A percentile compares a stretch with the other conserved stretches of the same genome.
These are phyloP conservation scores for Pichia sp. DNA, from an alignment of 1,139 yeast species.

Conservation along the genomic window DNA sequence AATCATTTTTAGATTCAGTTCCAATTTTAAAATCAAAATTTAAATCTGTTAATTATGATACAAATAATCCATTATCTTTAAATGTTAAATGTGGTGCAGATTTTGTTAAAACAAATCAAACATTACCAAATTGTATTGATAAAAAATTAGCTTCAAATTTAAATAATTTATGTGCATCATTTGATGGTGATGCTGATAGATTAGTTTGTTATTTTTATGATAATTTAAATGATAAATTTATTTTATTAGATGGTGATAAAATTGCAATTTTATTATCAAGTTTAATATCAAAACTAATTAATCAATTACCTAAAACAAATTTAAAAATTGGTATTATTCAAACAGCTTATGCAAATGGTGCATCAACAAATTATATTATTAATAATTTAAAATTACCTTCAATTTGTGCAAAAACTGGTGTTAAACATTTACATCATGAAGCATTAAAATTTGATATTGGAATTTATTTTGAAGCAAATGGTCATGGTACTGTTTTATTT, in stretches of 20 bases:
- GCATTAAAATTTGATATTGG: constrained; percentile 85
- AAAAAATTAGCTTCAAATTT: constrained; percentile 25
- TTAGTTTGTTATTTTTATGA: constrained; percentile 67
- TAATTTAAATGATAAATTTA: constrained; percentile 45
- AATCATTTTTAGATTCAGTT: constrained; percentile 34
- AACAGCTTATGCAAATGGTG: constrained; percentile 96
- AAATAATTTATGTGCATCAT: constrained; percentile 60
- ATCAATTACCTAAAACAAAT: constrained; percentile 18
- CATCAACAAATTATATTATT: constrained; percentile 68
- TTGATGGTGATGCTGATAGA: constrained; percentile 97
- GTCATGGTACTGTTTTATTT: constrained; percentile 96
- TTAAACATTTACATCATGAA: constrained; percentile 85
- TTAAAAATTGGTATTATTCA: constrained; percentile 80
- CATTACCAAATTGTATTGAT: constrained; percentile 56
- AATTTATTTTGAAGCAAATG: constrained; percentile 95
- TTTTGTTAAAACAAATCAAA: constrained; percentile 83
- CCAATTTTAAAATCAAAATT: constrained; percentile 31
- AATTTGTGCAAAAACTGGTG: constrained; percentile 91
- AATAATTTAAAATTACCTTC: constrained; percentile 68
- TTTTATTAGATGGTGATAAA: constrained; percentile 87
- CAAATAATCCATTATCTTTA: constrained; percentile 48
- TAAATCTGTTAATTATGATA: constrained; percentile 52
- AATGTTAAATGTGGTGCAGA: constrained; percentile 93
- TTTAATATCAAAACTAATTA: constrained; percentile 20
- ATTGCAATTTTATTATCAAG: constrained; percentile 77